These are phyloP conservation scores for Artemisia argyi DNA, from an alignment of 129 eudicot species.

Conservation along the genomic window DNA sequence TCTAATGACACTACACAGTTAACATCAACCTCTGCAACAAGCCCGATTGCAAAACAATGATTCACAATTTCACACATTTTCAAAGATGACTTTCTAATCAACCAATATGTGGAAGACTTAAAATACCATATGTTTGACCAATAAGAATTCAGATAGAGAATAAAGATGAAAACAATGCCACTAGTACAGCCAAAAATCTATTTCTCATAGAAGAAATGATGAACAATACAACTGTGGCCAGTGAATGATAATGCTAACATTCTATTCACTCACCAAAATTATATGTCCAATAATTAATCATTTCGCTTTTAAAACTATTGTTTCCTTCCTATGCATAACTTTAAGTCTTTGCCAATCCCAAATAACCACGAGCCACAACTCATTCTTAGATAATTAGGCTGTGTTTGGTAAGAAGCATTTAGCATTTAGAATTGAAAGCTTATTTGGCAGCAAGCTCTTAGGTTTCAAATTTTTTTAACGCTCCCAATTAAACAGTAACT, in stretches of 20 bases:
- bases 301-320: not conserved
- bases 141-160: no score
- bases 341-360: not conserved
- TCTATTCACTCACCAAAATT: not conserved
- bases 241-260: not conserved
- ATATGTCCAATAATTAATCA: not conserved
- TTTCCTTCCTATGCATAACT: not conserved
- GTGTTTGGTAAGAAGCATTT: no score
- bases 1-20: not conserved
- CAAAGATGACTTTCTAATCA: not conserved
- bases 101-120: no score
- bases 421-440: no score
- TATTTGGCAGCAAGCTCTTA: no score
- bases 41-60: no score
- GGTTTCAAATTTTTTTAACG: no score
- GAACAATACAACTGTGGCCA: not conserved
- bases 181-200: not conserved
- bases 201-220: not conserved
- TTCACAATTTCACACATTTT: not conserved
- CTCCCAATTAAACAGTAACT: no score
- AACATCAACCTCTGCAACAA: no score
- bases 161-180: not conserved
- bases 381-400: not conserved
- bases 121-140: no score
- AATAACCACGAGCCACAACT: not conserved